Base-by-base conservation (phyloP, 768 basidiomycete species). In the Amanita molliuscula region DNA sequence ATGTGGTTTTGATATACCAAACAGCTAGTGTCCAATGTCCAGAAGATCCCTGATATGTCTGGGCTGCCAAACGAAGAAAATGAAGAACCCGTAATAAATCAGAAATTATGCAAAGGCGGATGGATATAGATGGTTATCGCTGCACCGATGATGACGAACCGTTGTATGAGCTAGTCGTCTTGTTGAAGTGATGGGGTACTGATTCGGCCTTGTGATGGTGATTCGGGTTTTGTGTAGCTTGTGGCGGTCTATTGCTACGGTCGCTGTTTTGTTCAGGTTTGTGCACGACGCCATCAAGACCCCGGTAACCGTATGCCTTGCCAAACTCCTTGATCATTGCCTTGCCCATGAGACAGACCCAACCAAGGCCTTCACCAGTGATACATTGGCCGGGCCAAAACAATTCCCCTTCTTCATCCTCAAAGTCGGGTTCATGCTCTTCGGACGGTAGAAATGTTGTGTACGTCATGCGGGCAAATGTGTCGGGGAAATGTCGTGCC, bases 261-360 rank as follows among this genome's bases (percentile, higher is more conserved):
- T 47, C 51, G 29, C 44, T 45, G 36, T 52, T 47, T 40, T 67
- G 65, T 47, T 78, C 77, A 5, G 82, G 81, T 58, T 83, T 84
- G 11, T 78, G 81, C 29, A 88, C 77, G n/a, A 82, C 78, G 15
- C 85, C 85, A 16, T 79, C 76, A 15, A 85, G 63, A 26, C 87
- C 84, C 51, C 67, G 70, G 67, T 89, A 90, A 9, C 82, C 84
- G 64, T 82, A 80, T 29, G 79, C 73, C 58, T 79, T 81, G 54
- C 86, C 85, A 58, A 86, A 84, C 59, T 90, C 88, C 57, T 76
- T 79, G 59, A 90, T 78, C 88, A 90, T 90, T 35, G 86, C 82
- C 61, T 83, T 85, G 57, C 86, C 87, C 79, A 90, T 82, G 25
- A 84, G 70, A 62, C 87, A 89, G n/a, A 88, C 79, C 88, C 88